These are phyloP conservation scores for Mycena vulgaris DNA, from an alignment of 768 basidiomycete genomes.

Conservation along the genomic window DNA sequence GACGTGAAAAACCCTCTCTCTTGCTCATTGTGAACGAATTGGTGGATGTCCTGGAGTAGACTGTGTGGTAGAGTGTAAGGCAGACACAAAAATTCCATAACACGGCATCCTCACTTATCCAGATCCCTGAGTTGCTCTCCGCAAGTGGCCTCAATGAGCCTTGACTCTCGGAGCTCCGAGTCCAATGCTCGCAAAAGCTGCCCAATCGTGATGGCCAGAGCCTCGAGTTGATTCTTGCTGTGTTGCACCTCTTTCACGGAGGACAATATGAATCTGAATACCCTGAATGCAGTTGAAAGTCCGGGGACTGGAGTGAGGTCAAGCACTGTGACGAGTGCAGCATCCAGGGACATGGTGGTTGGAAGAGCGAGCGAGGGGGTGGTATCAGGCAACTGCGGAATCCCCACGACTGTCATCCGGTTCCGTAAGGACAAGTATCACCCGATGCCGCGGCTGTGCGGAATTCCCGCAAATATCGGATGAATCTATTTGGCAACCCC, in stretches of 20 bases:
- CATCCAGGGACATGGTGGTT: background rate
- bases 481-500: too few species aligned
- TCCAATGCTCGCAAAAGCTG: constrained; percentile 12
- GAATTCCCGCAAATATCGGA: too few species aligned
- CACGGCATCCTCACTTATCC: background rate
- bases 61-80: background rate
- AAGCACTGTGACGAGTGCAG: background rate
- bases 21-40: background rate
- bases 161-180: background rate
- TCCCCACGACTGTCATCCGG: too few species aligned
- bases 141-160: background rate
- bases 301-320: background rate
- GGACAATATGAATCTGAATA: constrained; percentile 16
- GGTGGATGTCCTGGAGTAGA: background rate
- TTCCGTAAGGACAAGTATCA: too few species aligned
- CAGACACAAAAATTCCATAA: too few species aligned
- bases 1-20: background rate
- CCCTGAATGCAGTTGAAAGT: background rate
- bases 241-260: background rate
- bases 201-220: background rate
- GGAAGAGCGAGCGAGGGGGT: background rate
- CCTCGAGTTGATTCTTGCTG: background rate
- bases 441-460: too few species aligned
- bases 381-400: too few species aligned
- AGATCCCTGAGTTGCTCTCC: background rate